Base-by-base conservation (phyloP, 768 basidiomycete genomes). In the Phlebiopsis gigantea region DNA sequence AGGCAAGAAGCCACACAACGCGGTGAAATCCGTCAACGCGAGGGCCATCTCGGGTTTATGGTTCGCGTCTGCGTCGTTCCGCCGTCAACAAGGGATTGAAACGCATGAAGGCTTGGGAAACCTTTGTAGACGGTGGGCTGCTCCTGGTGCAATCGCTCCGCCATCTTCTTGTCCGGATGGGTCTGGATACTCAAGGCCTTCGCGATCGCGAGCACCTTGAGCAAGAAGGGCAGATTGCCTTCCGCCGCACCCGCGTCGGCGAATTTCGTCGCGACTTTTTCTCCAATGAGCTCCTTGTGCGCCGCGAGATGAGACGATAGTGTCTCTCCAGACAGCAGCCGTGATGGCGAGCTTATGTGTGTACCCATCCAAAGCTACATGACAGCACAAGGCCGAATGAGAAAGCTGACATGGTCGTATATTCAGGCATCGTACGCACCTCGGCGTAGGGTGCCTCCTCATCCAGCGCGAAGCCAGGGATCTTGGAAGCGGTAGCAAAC, bases 1-100 rank as follows among this genome's bases (percentile, higher is more conserved):
- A 4, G 96, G 96, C 17, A 88, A 81, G 75, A 98, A 99, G 43
- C 96, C 96, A 68, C 95, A 96, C 65, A 98, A 76, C 1, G 90
- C 97, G 39, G 76, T 76, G 77, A 98, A 98, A 14, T 86, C 83
- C 0, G 95, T 95, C 58, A 99, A 72, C 0, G 97, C 97, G 34
- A 99, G 79, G n/a, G 95, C 93, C 92, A 99, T 96, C 70, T 99
- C 97, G 2, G 97, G 97, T 72, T 99, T 99, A 65, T 99, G 97
- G 68, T 98, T 98, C 5, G 85, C 82, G 70, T 99, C 97, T 91
- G 50, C 19, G 21, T 12, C 8, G 34, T 10, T 9, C 34, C 34
- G 8, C 3, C 8, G 12, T 2, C 34, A 39, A 48, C 25, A 47
- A 47, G 46, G 28, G 24, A 25, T 19, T 44, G 19, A 6, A 4